Evolutionary conservation across 2,329 filamentous ascomycete species (phyloP), one percentile per base, ranked within the genome.

Genomic region (Ambrosiella xylebori): DNA sequence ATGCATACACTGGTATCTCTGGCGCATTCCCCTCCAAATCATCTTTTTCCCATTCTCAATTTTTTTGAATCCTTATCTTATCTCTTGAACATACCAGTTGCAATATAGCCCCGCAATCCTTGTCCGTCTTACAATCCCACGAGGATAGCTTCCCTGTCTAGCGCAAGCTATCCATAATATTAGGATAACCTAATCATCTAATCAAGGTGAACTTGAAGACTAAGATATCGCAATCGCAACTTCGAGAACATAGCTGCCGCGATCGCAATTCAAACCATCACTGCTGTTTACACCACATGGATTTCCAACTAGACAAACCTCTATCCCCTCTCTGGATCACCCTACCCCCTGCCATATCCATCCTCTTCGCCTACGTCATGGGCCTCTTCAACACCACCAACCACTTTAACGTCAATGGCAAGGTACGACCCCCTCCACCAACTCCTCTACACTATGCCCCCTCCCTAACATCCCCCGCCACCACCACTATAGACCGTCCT

Each of bases 341-440:
- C 40, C 51, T 63, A 36, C 59, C 66, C 9, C 65, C 68, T 12
- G 63, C 72, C 54, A 61, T 71, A 38, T 68, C 69, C 11, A 54
- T 73, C 12, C 54, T 71, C 36, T 61, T 71, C 39, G 67, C 68
- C 11, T 64, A 68, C 60, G 67, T 68, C 54, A 89, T 90, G 85
- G 82, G 84, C n/a, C 67, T 84, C 60, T 85, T 88, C 60, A 69
- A 75, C 54, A 44, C 37, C 52, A 71, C 76, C 58, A 84, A 95
- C 67, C 78, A 88, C 62, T 88, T 97, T 73, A 80, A 83, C 55
- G 86, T 96, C 9, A 82, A 89, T 65, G 88, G 88, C 68, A 86
- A 85, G 76, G 90, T 93, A 68, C 5, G 39, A n/a, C 44, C 56
- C 11, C 38, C 64, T 53, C 37, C 9, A 12, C 12, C 50, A 36